These are phyloP conservation scores for Fusarium napiforme DNA, from an alignment of 2,329 filamentous ascomycete genomes.

Conservation along the genomic window DNA sequence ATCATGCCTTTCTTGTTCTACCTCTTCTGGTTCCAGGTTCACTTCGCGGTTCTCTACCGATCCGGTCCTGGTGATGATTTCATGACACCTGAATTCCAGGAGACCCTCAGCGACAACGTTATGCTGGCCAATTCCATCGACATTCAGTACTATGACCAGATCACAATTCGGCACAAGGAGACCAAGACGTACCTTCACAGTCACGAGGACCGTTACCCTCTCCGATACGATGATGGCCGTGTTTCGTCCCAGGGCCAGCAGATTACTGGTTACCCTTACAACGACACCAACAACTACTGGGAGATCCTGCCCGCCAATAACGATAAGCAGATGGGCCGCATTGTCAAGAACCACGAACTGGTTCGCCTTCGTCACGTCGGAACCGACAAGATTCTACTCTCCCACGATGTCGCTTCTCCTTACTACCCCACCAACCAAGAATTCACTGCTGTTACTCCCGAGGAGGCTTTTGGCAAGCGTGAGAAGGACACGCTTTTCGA, in stretches of 20 bases:
- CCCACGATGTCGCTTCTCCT: slow-evolving; percentile 96
- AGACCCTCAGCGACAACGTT: slow-evolving; percentile 92
- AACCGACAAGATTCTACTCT: slow-evolving; percentile 87
- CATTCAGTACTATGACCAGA: slow-evolving; percentile 89
- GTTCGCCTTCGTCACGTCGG: slow-evolving; percentile 87
- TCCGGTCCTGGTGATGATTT: slow-evolving; percentile 98
- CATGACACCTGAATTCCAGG: slow-evolving; percentile 98
- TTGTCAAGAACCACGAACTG: slow-evolving; percentile 84
- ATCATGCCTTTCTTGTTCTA: slow-evolving; percentile 96
- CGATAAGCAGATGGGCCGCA: slow-evolving; percentile 67
- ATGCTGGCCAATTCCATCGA: slow-evolving; percentile 89
- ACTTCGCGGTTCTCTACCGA: slow-evolving; percentile 87
- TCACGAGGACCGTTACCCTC: slow-evolving; percentile 86
- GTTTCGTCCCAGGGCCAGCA: slow-evolving; percentile 98
- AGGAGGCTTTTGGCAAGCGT: slow-evolving; percentile 78
- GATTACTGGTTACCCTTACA: slow-evolving; percentile 96
- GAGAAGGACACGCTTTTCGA: slow-evolving; percentile 94
- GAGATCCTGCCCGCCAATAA: slow-evolving; percentile 81
- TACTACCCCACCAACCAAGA: slow-evolving; percentile 98
- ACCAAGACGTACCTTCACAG: slow-evolving; percentile 97
- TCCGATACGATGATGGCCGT: slow-evolving; percentile 96
- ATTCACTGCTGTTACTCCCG: slow-evolving; percentile 83
- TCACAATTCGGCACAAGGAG: slow-evolving; percentile 94
- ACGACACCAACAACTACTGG: slow-evolving; percentile 99
- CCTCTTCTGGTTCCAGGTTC: slow-evolving; percentile 99